Base-by-base conservation (phyloP, 1,284 basidiomycete species). In the Fomitopsis schrenkii region DNA sequence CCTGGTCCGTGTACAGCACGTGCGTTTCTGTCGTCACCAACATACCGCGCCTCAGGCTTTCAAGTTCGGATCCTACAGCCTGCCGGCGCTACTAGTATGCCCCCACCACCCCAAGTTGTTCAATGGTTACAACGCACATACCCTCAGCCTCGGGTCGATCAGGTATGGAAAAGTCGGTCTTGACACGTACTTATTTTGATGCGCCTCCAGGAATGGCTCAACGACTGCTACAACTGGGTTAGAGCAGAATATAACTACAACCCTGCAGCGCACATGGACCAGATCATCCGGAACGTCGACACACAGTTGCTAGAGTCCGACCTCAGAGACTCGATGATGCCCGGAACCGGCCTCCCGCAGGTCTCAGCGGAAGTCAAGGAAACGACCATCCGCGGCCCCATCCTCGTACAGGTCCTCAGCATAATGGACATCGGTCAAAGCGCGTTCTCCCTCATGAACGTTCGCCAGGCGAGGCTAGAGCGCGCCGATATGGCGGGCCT, bases 391-490 rank as follows among this genome's bases (percentile, higher is more conserved):
- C 67, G 70, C 35, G 81, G 82, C 0, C 75, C 75, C 7, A 73
- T 90, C 30, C 82, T 90, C 26, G 85, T 91, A 10, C 85, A 94
- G 64, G 80, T 96, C 22, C 76, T 81, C 8, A 78, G 86, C 2
- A 83, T 93, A 12, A 94, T 87, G 19, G 91, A 93, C 59, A 85
- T 93, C 38, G 88, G 85, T 0, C 76, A 83, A 54, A 91, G 90
- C 67, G 91, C 90, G 7, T 86, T 90, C 68, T 82, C 75, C 57
- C 75, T 91, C 38, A 77, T 87, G 65, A 86, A 90, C 69, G 79
- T 84, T 19, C 79, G 87, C 52, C 78, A 86, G 61, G 82, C 83
- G 14, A 82, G 88, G 30, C 79, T 85, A 55, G 89, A 92, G 66
- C 79, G 84, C 22, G 80, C 80, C 46, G 80, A 81, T 62, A 69